Percentiles rank a stretch among this genome's conserved stretches.
Evolutionary conservation across 345 rosid genomes (phyloP).

Genomic region (Toxicodendron radicans): DNA sequence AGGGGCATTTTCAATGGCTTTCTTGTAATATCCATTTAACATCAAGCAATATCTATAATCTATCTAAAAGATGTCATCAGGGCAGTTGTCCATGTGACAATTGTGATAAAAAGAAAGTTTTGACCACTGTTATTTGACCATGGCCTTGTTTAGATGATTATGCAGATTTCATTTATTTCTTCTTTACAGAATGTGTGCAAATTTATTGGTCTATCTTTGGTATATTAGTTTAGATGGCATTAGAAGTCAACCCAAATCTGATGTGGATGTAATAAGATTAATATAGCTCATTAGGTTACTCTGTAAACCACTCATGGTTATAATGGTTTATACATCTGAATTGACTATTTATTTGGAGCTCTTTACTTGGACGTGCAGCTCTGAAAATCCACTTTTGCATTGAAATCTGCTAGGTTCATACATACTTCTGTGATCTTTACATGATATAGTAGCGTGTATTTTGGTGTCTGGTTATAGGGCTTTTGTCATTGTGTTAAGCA

Average conservation of each 20-base stretch:
- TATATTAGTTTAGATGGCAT: not conserved
- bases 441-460: not conserved
- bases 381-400: not conserved
- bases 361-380: not conserved
- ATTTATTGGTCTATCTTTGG: not conserved
- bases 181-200: no score
- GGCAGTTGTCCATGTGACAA: not conserved
- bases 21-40: not conserved
- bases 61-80: not conserved
- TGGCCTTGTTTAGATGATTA: not conserved
- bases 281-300: not conserved
- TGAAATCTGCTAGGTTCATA: not conserved
- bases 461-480: not conserved
- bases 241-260: not conserved
- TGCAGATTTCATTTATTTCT: not conserved
- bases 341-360: constrained; percentile 6
- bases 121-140: not conserved
- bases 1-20: no score
- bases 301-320: not conserved
- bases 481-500: not conserved
- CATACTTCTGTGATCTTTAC: not conserved
- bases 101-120: not conserved
- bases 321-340: not conserved
- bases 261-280: not conserved
- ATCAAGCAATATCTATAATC: not conserved